Evolutionary conservation across 306 rosid species (phyloP), one percentile per base, ranked within the genome.

Genomic region (Carpinus viminea): DNA sequence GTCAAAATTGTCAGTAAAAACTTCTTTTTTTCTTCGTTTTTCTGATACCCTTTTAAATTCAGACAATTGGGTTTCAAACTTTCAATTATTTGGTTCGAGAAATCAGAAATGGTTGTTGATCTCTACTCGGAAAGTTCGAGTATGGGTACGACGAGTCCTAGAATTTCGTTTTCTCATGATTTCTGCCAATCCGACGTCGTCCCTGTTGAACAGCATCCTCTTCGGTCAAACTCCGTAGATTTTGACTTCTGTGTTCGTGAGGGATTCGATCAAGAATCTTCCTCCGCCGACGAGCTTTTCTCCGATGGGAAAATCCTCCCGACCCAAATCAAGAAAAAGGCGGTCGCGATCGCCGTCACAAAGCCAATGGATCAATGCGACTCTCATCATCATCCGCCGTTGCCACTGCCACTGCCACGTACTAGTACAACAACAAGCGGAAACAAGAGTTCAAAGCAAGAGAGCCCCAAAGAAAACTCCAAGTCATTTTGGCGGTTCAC

Each of bases 241-340:
- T 93, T 93, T 54, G 92, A 93, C 79, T 90, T 93, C 79, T 90
- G 92, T 84, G 90, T 93, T 34, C 82, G 83, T 0, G 89, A 89
- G 61, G 83, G 82, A 69, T 82, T 81, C 65, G 90, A 87, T 41
- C 89, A 77, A 55, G 91, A 91, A n/a, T 87, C 98, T 20, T 91
- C 92, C 41, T 87, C 97, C 7, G 98, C 98, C 0, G 98, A 93
- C 20, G 98, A 93, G 73, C 93, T 93, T 77, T 93, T 93, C 93
- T 90, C 88, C 7, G 85, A 84, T 38, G 98, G 98, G 36, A 89
- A 87, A 62, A 81, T 93, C 13, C 84, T 91, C 10, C 93, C 98
- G 3, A 76, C 82, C 55, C 83, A 91, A 80, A 89, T 93, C 85
- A 93, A 91, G 89, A 90, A 78, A 74, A 93, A 85, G 43, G 74